Evolutionary conservation across 305 asterid genomes (phyloP), one percentile per base, ranked within the genome.

Genomic region (Lippia alba): DNA sequence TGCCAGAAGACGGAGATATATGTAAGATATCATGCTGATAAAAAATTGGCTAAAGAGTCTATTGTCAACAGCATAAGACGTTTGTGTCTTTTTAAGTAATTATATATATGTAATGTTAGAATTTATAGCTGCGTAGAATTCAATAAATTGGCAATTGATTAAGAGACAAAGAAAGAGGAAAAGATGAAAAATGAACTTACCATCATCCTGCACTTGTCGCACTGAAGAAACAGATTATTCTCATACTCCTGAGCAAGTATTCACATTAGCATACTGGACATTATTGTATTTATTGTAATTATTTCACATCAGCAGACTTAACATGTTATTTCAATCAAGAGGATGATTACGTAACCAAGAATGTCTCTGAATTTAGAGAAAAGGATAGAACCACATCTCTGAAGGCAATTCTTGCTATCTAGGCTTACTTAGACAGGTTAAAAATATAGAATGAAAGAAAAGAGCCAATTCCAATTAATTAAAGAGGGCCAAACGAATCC

Each of bases 201-300:
- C 99, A 95, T 95, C 87, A 95, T 95, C 80, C 99, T 82, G 89
- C 99, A 95, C 82, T 95, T 95, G 83, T 95, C 99, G 76, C 99
- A 95, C 95, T 95, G 99, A 85, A 95, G 87, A 82, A 95, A 95
- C 83, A 92, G 80, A 81, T 95, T 91, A 71, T 86, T 90, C 96
- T 89, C 99, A 66, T 95, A 95, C 87, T 95, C 99, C 99, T 95
- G 92, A 84, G 51, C 50, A 78, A 66, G 82, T 19, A 78, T 48
- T 54, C 15, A 61, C 33, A 73, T 80, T 71, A 82, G 83, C 63
- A 72, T 48, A 78, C 33, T 63, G 18, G 65, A 36, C 19, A 73
- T 51, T 44, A 12, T 17, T 4, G 34, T 7, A 39, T 68, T 39
- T n/a, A 49, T 32, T 66, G 51, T 41, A 78, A 64, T 82, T 19